Evolutionary conservation across 768 basidiomycete species (phyloP), one percentile per base, ranked within the genome.

Genomic region (Suillus fuscotomentosus): DNA sequence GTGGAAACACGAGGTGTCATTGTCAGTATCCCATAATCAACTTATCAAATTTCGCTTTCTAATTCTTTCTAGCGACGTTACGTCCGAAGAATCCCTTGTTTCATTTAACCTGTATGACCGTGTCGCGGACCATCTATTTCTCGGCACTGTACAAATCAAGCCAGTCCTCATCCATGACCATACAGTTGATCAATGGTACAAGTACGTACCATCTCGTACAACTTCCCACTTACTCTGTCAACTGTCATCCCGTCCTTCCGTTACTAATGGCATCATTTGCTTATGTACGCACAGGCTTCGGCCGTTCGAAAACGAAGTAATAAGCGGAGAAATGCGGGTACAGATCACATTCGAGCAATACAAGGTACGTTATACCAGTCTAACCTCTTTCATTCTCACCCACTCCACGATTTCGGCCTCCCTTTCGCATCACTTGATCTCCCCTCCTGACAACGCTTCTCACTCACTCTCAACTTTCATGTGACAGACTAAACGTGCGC

Each of bases 1-100:
- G 24, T 99, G 97, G 97, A 99, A 99, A 79, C 97, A 99, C 75
- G 92, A 99, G 76, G 97, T 99, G 41, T 89, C 93, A 51, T 99
- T 99, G 97, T 98, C 77, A 78, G 96, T 84, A 38, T 61, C 67
- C 7, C 31, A 68, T 38, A 24, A 34, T 51, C 24, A 15, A 59
- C 64, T 60, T 68, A 66, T 62, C 50, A 60, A 54, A 64, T 51
- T 65, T 38, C 61, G 48, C 64, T 73, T 60, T 69, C 65, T 68
- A 57, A 72, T 63, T 62, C 68, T 60, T 62, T 15, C 42, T 76
- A 99, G 97, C 83, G 97, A 99, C 78, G 91, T 99, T 61, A 98
- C 94, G 34, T 93, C 93, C 13, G 89, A 92, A 69, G 83, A 87
- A 56, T 96, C 94, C 13, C 76, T 87, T 31, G 85, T 99, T 74